Evolutionary conservation across 352 stramenopile genomes (phyloP).

Genomic region (Globisporangium irregulare): DNA sequence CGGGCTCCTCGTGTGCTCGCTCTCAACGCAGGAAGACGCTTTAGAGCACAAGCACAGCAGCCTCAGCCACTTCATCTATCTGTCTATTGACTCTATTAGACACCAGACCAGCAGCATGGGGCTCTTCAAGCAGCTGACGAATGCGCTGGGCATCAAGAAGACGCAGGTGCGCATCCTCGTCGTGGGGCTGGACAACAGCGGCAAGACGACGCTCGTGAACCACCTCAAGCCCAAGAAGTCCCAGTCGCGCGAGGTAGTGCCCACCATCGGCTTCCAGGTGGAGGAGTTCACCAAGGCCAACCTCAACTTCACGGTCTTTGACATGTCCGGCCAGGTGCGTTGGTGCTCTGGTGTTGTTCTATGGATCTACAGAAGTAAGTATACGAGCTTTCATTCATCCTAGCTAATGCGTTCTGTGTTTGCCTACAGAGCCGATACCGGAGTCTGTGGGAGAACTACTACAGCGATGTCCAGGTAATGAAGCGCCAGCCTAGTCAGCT

Average conservation of each 20-base stretch:
- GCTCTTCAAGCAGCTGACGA: background rate
- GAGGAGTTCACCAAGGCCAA: background rate
- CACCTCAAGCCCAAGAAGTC: slow-evolving; percentile 89
- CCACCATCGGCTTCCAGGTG: background rate
- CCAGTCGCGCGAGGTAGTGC: slow-evolving; percentile 8
- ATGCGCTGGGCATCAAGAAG: background rate
- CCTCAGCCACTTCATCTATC: background rate
- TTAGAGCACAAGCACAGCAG: background rate
- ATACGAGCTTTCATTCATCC: background rate
- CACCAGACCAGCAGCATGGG: background rate
- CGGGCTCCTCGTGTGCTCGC: no score
- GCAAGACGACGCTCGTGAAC: slow-evolving; percentile 92
- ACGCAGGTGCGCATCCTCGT: slow-evolving; percentile 83
- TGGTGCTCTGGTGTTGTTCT: no score
- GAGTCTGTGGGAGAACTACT: background rate
- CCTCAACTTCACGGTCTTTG: background rate
- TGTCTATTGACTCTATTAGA: background rate
- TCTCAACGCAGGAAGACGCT: no score
- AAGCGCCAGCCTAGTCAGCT: background rate
- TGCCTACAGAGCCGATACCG: background rate
- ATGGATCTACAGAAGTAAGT: no score
- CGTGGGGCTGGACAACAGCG: slow-evolving; percentile 88
- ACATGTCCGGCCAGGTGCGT: background rate
- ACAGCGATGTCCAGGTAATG: background rate
- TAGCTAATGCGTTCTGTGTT: background rate